Evolutionary conservation across 257 asterid species (phyloP), one percentile per base, ranked within the genome.

Genomic region (Jacaranda mimosifolia): DNA sequence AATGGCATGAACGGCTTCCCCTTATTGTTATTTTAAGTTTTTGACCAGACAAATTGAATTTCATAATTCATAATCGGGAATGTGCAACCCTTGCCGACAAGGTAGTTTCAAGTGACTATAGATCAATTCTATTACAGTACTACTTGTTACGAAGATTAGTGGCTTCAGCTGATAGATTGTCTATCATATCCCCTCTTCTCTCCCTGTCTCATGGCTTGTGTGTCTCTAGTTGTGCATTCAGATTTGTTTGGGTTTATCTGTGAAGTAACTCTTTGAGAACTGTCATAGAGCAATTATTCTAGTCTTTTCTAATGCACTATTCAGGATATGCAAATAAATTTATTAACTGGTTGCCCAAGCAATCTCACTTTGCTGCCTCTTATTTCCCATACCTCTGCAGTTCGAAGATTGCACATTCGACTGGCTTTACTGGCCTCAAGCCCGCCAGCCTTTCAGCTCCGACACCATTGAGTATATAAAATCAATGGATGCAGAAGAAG

Each of bases 371-470:
- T 76, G 21, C 75, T 32, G 32, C 36, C 66, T 21, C 46, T 53
- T 59, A 0, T 55, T 43, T 69, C 65, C 65, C 9, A 21, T 2
- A 43, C 76, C 70, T 35, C 6, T 82, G 42, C 52, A 89, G 96
- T 91, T 91, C 38, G 94, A 91, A 76, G 97, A 91, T 60, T 87
- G 95, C 86, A 94, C 98, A 11, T 94, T 94, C 74, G 99, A 93
- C 72, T 93, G 98, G 97, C 93, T 91, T 45, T 91, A 91, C 86
- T 93, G 98, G 98, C 96, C 96, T 38, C 98, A 93, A 88, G 93
- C 96, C 35, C 91, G 97, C 18, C 70, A 83, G 63, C 89, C 96
- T 60, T 93, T 91, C 83, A 83, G 87, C 74, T 7, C 63, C 1
- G 94, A 86, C 38, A 89, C 94, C 48, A 70, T 86, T 3, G 90